Percentiles rank a stretch among this genome's conserved stretches.
phyloP scores from a whole-genome alignment of 2,329 filamentous ascomycete genomes.

The Colletotrichum tropicicola region DNA sequence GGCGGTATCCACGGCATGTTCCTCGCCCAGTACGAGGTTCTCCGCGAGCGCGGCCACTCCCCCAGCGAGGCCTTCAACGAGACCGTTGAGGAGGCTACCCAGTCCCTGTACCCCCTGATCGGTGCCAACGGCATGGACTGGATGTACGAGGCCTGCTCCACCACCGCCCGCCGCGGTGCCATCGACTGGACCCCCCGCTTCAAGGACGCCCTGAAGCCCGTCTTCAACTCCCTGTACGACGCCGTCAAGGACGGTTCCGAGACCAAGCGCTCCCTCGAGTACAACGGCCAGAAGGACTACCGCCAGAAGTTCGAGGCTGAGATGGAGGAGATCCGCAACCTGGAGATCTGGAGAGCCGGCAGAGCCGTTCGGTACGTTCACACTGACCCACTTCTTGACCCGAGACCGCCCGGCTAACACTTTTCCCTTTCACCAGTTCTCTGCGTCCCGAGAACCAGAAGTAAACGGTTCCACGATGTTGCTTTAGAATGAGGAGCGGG shows the following conservation, averaged over 20 bases:
- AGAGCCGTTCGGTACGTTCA: constrained; percentile 85
- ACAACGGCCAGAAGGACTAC: constrained; percentile 96
- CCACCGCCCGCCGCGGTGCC: constrained; percentile 96
- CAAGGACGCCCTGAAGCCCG: constrained; percentile 98
- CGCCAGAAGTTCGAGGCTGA: constrained; percentile 96
- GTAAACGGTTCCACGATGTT: constrained; percentile 51
- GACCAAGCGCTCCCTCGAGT: constrained; percentile 96
- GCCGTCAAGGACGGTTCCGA: constrained; percentile 90
- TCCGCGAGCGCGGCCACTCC: constrained; percentile 97
- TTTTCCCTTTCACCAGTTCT: constrained; percentile 54
- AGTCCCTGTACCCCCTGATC: constrained; percentile 97
- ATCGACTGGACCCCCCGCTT: constrained; percentile 98
- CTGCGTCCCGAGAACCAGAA: constrained; percentile 90
- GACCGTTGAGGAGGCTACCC: constrained; percentile 99
- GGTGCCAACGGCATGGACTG: constrained; percentile 99
- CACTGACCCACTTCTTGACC: not conserved
- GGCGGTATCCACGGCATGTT: constrained; percentile 99
- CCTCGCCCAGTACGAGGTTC: constrained; percentile 99
- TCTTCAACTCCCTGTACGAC: constrained; percentile 98
- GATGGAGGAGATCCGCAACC: constrained; percentile 96
- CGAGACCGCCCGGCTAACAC: constrained; percentile 32
- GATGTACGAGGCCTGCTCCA: constrained; percentile 99
- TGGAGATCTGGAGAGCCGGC: constrained; percentile 99
- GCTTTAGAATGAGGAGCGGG: constrained; percentile 22
- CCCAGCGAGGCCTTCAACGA: constrained; percentile 99